Base-by-base conservation (phyloP, 768 basidiomycete species). In the Suillus luteus region DNA sequence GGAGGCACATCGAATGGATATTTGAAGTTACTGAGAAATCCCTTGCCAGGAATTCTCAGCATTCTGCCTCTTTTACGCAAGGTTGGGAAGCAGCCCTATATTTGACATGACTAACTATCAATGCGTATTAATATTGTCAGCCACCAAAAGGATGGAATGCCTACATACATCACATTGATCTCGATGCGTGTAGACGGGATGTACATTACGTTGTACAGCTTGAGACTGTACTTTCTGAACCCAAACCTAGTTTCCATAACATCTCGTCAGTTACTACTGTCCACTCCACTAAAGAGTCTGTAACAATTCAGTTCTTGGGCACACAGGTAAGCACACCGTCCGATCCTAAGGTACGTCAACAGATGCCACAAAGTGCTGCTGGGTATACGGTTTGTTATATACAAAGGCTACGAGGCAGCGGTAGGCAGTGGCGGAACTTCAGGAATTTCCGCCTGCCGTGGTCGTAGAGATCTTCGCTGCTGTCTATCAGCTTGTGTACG, bases 401-500 rank as follows among this genome's bases (percentile, higher is more conserved):
- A 52, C 55, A 3, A 51, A 44, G 55, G 35, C 60, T 64, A 73
- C 33, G 68, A 55, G 17, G 27, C 14, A 33, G 64, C 64, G 5
- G 73, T 61, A 9, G 79, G 75, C 27, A 79, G 65, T 3, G 72
- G 64, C 6, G 74, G 77, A 22, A 80, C 38, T 31, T 70, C 64
- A 44, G 73, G 73, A 37, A 57, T 61, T 10, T 71, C 67, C 41
- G 58, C 72, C n/a, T 76, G 75, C 5, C 78, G 76, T 10, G 83
- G 81, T 60, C 90, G 82, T 70, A 85, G 86, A 43, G 83, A 73
- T 73, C 83, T 88, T 67, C 86, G 85, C 66, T 82, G 79, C 69
- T 85, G 83, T 14, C 80, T 77, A 65, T 86, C 87, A 64, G 83
- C 84, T 58, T 86, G 84, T n/a, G 88, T 84, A 61, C 85, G 82